These are phyloP conservation scores for Suillus spraguei DNA, from an alignment of 768 basidiomycete genomes.

Conservation along the genomic window DNA sequence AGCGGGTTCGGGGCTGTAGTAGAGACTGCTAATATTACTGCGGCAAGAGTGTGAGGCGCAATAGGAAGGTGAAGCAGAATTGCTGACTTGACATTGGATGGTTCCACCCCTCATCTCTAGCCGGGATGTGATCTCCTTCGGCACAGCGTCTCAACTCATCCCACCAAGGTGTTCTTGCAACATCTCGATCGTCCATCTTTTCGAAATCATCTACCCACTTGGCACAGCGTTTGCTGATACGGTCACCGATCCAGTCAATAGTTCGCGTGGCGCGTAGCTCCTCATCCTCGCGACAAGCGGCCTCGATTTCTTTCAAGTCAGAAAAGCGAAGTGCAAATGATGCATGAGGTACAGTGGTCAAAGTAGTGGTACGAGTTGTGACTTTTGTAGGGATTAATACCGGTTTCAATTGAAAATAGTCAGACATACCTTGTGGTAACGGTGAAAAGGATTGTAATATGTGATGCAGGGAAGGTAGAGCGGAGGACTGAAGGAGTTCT, in stretches of 20 bases:
- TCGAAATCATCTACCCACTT: slow-evolving; percentile 76
- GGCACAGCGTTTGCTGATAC: slow-evolving; percentile 61
- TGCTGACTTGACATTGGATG: slow-evolving; percentile 79
- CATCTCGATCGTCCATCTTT: slow-evolving; percentile 41
- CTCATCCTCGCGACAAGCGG: slow-evolving; percentile 77
- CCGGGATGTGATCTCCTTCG: slow-evolving; percentile 77
- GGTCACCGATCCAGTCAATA: slow-evolving; percentile 85
- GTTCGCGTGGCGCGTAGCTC: slow-evolving; percentile 75
- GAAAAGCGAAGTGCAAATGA: slow-evolving; percentile 82
- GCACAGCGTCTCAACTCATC: slow-evolving; percentile 77
- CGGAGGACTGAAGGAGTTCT: slow-evolving; percentile 56
- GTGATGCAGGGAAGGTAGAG: slow-evolving; percentile 69
- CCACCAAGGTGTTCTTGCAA: slow-evolving; percentile 78
- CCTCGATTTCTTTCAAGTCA: slow-evolving; percentile 69
- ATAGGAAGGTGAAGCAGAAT: slow-evolving; percentile 13
- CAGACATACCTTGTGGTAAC: slow-evolving; percentile 68
- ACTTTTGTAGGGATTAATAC: slow-evolving; percentile 45
- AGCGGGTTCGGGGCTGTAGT: slow-evolving; percentile 82
- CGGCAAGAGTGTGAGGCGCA: slow-evolving; percentile 16
- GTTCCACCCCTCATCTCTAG: slow-evolving; percentile 79
- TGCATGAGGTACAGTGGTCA: slow-evolving; percentile 69
- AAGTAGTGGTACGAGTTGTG: slow-evolving; percentile 74
- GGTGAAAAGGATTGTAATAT: slow-evolving; percentile 87
- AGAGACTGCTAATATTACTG: slow-evolving; percentile 82
- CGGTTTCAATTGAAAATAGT: slow-evolving; percentile 6